Percentiles rank a stretch among this genome's conserved stretches.
These are phyloP conservation scores for Elaeagnus macrophylla DNA, from an alignment of 306 rosid genomes.

Conservation along the genomic window DNA sequence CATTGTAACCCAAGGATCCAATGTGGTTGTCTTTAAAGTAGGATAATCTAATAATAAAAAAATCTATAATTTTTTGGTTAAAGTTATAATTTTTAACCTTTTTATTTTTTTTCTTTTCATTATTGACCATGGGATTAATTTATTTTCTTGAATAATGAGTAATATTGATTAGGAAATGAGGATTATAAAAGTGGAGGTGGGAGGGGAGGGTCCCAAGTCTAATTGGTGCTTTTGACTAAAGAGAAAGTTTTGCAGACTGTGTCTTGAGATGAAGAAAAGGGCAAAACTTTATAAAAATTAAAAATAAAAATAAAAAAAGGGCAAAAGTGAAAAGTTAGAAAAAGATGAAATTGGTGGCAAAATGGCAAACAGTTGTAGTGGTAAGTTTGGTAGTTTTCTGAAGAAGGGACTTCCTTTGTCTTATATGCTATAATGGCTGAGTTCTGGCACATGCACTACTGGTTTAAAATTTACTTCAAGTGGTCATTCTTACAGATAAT, in stretches of 20 bases:
- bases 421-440: constrained; percentile 18
- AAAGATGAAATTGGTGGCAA: constrained; percentile 11
- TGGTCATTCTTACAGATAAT: too few species aligned
- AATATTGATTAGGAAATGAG: constrained; percentile 23
- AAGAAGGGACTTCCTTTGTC: constrained; percentile 29
- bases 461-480: too few species aligned
- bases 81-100: constrained; percentile 8
- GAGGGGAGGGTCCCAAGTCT: constrained; percentile 29
- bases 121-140: constrained; percentile 4
- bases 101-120: constrained; percentile 4
- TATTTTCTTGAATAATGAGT: constrained; percentile 9
- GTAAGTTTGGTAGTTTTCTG: neutral
- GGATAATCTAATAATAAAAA: constrained; percentile 27
- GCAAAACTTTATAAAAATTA: too few species aligned
- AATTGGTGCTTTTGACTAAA: constrained; percentile 62
- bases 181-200: neutral
- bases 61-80: too few species aligned
- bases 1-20: constrained; percentile 31
- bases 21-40: constrained; percentile 67
- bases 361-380: constrained; percentile 26
- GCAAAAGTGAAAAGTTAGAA: neutral
- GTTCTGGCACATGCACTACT: constrained; percentile 9
- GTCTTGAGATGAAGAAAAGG: constrained; percentile 12
- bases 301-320: too few species aligned
- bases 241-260: constrained; percentile 30